Evolutionary conservation across 1,284 basidiomycete genomes (phyloP).

Genomic region (Phlebopus sp.): DNA sequence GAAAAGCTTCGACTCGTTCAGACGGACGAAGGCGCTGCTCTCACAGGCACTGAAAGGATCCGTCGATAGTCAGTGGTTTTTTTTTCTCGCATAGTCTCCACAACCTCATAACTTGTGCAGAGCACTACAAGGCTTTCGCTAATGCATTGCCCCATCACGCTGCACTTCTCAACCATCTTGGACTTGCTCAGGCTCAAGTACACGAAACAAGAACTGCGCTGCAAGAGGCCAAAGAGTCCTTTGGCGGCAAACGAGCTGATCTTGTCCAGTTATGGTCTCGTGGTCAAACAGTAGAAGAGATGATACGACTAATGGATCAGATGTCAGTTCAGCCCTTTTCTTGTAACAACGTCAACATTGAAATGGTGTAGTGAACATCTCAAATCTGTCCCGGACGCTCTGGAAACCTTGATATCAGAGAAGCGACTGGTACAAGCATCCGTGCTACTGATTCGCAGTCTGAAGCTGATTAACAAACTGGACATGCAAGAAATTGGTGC

Average conservation of each 20-base stretch:
- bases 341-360: slow-evolving; percentile 6
- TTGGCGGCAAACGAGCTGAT: slow-evolving; percentile 79
- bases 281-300: slow-evolving; percentile 84
- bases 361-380: slow-evolving; percentile 71
- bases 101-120: slow-evolving; percentile 35
- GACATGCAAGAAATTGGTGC: slow-evolving; percentile 96
- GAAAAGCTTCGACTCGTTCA: slow-evolving; percentile 74
- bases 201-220: slow-evolving; percentile 68
- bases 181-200: slow-evolving; percentile 71
- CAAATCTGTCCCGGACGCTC: slow-evolving; percentile 86
- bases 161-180: slow-evolving; percentile 67
- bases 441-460: slow-evolving; percentile 81
- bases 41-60: slow-evolving; percentile 79
- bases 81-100: slow-evolving; percentile 7
- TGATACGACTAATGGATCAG: slow-evolving; percentile 86
- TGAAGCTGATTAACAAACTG: slow-evolving; percentile 88
- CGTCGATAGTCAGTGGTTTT: slow-evolving; percentile 66
- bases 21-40: slow-evolving; percentile 69
- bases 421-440: slow-evolving; percentile 92
- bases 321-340: slow-evolving; percentile 58
- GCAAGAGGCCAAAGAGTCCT: slow-evolving; percentile 75
- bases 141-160: slow-evolving; percentile 87
- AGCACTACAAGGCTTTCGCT: slow-evolving; percentile 90
- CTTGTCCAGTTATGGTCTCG: slow-evolving; percentile 83
- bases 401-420: slow-evolving; percentile 95